Base-by-base conservation (phyloP, 495 filamentous ascomycete genomes). In the Aspergillus heteromorphus region DNA sequence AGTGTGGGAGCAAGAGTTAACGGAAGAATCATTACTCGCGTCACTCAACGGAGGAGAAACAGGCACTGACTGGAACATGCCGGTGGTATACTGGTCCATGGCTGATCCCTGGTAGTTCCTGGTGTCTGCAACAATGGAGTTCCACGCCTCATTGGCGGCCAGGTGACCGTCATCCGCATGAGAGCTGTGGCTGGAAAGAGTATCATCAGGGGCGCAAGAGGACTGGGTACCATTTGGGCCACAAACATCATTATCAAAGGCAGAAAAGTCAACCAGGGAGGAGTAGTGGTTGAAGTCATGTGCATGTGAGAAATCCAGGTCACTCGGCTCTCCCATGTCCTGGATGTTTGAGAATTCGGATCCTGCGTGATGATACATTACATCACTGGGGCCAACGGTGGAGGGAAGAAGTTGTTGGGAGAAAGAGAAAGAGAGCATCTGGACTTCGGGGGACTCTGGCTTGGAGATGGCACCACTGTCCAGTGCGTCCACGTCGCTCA, bases 21-120 rank as follows among this genome's bases (percentile, higher is more conserved):
- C 69, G 57, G 73, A 70, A 51, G 73, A 59, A 58, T 75, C 73
- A 72, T 73, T 71, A 55, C 74, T 74, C 14, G 70, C 72, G 59
- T 77, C 74, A 9, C 73, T 75, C 61, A 77, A 52, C 30, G 74
- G 74, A 27, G 74, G 74, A 45, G 74, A 76, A 49, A 77, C 71
- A 6, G 74, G 74, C 4, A 70, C 65, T 16, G 69, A 56, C 59
- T 68, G 71, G 60, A 71, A 73, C 48, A 74, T 60, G 56, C 64
- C 62, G 19, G 71, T 64, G 23, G 67, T 63, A 25, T 71, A 67
- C 49, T 73, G 70, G 30, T 73, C 71, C 62, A 74, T 56, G 29
- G 64, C 56, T 19, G 71, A 66, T 68, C 72, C 72, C 51, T 66
- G 69, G 66, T 69, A 72, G 36, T 71, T 67, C 41, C 57, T 58